phyloP scores from a whole-genome alignment of 2,329 filamentous ascomycete species.

The Diaporthe sp. region DNA sequence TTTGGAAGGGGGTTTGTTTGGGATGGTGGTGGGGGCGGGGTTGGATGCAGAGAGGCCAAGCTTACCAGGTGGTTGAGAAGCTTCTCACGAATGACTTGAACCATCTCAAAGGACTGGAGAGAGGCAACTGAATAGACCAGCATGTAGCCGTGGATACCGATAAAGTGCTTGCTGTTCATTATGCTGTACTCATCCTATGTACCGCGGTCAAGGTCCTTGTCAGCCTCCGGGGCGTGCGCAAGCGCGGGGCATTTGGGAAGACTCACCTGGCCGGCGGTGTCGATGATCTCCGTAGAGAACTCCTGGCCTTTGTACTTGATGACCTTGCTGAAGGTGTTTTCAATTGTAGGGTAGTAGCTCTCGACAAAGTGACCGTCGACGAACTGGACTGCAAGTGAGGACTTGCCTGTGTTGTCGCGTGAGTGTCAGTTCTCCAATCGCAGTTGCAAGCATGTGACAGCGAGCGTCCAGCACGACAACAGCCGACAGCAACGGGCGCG shows the following conservation, averaged over 20 bases:
- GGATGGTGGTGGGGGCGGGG: not conserved
- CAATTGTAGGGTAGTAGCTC: constrained; percentile 98
- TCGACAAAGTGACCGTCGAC: constrained; percentile 99
- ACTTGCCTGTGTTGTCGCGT: constrained; percentile 79
- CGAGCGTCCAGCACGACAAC: constrained; percentile 28
- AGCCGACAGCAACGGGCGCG: not conserved
- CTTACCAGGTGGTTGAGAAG: constrained; percentile 94
- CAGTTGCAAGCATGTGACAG: constrained; percentile 40
- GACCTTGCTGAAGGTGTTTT: constrained; percentile 97
- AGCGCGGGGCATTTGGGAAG: constrained; percentile 5
- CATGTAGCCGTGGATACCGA: constrained; percentile 99
- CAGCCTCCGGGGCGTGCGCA: not conserved
- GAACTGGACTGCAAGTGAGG: constrained; percentile 95
- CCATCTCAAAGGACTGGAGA: constrained; percentile 96
- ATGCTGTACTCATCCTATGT: constrained; percentile 96
- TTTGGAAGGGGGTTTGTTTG: not conserved
- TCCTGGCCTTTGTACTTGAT: constrained; percentile 95
- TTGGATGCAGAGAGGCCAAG: not conserved
- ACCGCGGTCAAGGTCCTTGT: not conserved
- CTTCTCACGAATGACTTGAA: constrained; percentile 95
- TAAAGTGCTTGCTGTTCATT: constrained; percentile 98
- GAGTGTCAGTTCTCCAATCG: constrained; percentile 37
- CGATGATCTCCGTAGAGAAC: constrained; percentile 96
- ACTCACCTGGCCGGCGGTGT: constrained; percentile 92
- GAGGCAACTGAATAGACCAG: constrained; percentile 98